Evolutionary conservation across 345 rosid species (phyloP), one percentile per base, ranked within the genome.

Genomic region (Murraya paniculata): DNA sequence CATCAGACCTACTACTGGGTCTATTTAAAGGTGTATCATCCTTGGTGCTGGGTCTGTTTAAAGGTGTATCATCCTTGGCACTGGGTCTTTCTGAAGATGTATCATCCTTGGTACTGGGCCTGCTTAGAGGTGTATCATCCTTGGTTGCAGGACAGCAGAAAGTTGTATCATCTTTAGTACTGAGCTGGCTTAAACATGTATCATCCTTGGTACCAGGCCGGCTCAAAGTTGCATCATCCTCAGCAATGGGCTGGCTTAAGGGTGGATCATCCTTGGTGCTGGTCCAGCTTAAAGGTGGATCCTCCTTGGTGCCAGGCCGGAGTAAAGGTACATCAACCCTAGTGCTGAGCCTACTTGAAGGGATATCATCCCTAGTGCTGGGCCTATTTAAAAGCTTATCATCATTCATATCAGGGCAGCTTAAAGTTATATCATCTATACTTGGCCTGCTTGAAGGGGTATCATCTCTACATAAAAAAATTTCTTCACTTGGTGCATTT

Each of bases 401-500:
- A 31, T 85, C 80, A 56, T 57, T 73, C 6, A 68, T 61, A 58
- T 16, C 30, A 35, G 83, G 70, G 80, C 78, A 56, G 80, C 33
- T 21, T 22, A 68, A 4, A 38, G 78, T 78, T 5, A 66, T 62
- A 62, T 75, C 74, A 36, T 87, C 85, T 75, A 59, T 78, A 62
- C 62, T 74, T 39, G 84, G 84, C 86, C 81, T 85, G 86, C 74
- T 82, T 45, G 69, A 68, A 58, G 82, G 45, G 24, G 75, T 72
- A 75, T 88, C 84, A 9, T 86, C 79, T 72, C 70, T 79, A 72
- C 74, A 64, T 72, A 75, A 68, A 48, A 58, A 56, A 58, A 58
- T 74, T 80, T 73, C 91, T 84, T 87, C 90, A 22, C 81, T 81
- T 39, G 80, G 13, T 39, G 78, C 64, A 76, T 74, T 71, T 48